A percentile compares a stretch with the other conserved stretches of the same genome.
phyloP scores from a whole-genome alignment of 163 green algal species.

The Scenedesmus sp. region DNA sequence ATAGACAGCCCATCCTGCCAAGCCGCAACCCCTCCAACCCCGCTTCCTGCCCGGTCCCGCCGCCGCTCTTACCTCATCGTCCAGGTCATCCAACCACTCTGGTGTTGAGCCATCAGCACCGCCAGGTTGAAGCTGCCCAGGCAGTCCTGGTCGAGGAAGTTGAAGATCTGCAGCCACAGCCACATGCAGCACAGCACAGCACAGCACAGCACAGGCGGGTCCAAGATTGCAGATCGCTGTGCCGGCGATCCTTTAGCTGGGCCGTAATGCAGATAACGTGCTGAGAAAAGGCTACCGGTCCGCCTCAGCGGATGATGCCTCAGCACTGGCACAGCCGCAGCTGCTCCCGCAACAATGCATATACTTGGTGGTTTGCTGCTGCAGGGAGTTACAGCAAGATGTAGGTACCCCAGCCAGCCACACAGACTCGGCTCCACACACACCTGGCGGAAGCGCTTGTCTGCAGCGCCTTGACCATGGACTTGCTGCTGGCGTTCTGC shows the following conservation, averaged over 20 bases:
- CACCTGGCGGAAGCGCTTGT: constrained; percentile 71
- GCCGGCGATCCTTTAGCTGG: neutral
- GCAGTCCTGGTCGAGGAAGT: constrained; percentile 77
- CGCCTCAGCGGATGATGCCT: too few relatives aligned
- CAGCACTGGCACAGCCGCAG: neutral
- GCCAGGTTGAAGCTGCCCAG: constrained; percentile 70
- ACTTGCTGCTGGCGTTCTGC: constrained; percentile 56
- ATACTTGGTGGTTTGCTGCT: neutral
- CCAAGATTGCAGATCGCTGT: neutral
- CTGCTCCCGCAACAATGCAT: too few relatives aligned
- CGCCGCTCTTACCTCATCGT: constrained; percentile 44
- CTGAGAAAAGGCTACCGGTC: too few relatives aligned
- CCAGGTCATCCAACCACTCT: constrained; percentile 52
- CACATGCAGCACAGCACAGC: neutral
- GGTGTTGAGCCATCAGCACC: constrained; percentile 46
- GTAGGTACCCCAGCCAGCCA: neutral
- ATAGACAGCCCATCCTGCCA: neutral
- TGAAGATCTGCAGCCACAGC: constrained; percentile 75
- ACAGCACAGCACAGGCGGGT: neutral
- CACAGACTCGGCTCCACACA: neutral
- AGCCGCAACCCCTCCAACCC: neutral
- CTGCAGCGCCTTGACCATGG: constrained; percentile 68
- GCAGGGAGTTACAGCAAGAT: neutral
- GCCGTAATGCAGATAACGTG: too few relatives aligned
- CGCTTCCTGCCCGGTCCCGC: neutral